Conservation (phyloP, 179 eudicot species). For the Nepenthes alata region DNA sequence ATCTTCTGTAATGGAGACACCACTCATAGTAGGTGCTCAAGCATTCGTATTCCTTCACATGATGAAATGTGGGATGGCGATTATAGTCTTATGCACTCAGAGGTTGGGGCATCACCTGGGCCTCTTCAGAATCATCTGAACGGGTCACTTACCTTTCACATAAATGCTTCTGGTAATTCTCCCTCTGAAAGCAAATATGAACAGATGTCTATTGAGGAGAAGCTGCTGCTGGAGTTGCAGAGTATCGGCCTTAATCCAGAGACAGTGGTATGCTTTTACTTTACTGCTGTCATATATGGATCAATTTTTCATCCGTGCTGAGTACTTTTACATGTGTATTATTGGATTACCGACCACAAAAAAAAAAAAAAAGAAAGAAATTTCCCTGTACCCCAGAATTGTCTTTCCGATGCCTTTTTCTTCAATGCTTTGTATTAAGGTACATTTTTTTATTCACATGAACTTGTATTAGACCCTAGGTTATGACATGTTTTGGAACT, state of each 20-base stretch:
- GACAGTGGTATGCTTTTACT: slow-evolving; percentile 51
- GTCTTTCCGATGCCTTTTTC: no score
- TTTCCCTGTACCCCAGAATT: no score
- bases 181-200: slow-evolving; percentile 47
- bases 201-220: slow-evolving; percentile 53
- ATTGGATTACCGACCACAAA: no score
- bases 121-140: slow-evolving; percentile 26
- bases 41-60: slow-evolving; percentile 22
- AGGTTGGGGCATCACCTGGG: slow-evolving; percentile 31
- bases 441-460: not conserved
- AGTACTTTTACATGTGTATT: no score
- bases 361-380: no score
- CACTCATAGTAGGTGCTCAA: slow-evolving; percentile 29
- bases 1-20: slow-evolving; percentile 51
- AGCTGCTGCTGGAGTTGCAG: slow-evolving; percentile 69
- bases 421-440: no score
- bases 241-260: slow-evolving; percentile 69
- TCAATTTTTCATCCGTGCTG: not conserved
- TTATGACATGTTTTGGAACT: not conserved
- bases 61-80: slow-evolving; percentile 36
- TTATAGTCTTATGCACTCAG: slow-evolving; percentile 26
- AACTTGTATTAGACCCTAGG: not conserved
- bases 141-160: slow-evolving; percentile 24
- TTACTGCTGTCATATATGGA: not conserved
- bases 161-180: slow-evolving; percentile 32